A percentile compares a stretch with the other conserved stretches of the same genome.
phyloP scores from a whole-genome alignment of 208 protist genomes.

The Leishmania gerbilli region DNA sequence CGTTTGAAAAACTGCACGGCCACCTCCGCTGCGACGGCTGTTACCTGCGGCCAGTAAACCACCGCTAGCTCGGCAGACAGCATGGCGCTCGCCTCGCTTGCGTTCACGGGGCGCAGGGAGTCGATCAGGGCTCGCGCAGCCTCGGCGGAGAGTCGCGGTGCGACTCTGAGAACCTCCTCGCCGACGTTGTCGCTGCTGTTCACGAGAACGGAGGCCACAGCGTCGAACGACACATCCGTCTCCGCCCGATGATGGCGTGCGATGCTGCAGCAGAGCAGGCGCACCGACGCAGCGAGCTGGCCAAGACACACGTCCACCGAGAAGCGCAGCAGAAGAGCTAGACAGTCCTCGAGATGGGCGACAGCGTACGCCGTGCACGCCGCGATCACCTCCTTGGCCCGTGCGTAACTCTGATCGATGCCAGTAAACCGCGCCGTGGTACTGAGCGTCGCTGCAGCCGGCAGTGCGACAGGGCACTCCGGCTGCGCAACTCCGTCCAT shows the following conservation, averaged over 20 bases:
- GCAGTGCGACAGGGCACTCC: neutral
- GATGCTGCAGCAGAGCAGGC: constrained; percentile 16
- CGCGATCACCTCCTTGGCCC: constrained; percentile 28
- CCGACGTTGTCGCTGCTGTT: neutral
- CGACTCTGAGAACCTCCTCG: neutral
- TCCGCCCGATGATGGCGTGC: constrained; percentile 3
- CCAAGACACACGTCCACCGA: constrained; percentile 24
- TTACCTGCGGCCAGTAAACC: constrained; percentile 23
- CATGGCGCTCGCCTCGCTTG: neutral
- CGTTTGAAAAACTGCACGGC: constrained; percentile 7
- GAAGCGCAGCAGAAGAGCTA: constrained; percentile 30
- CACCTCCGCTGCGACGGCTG: constrained; percentile 1
- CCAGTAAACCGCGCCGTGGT: constrained; percentile 56
- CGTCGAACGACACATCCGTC: neutral
- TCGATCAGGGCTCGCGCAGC: constrained; percentile 11
- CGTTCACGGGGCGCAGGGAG: neutral
- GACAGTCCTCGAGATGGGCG: constrained; percentile 19
- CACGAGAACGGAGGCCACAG: neutral
- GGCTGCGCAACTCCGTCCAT: neutral
- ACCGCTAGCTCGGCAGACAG: constrained; percentile 5
- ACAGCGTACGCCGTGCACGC: constrained; percentile 3
- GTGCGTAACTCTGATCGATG: constrained; percentile 60
- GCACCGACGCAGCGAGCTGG: constrained; percentile 25
- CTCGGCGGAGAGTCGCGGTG: constrained; percentile 16
- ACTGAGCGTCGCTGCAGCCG: constrained; percentile 18